Percentiles rank a stretch among this genome's conserved stretches.
Conservation (phyloP, 176 grass and related monocot genomes). For the Zea mays region Zm-B73-REFERENCE-NAM-5.0 NC_050102.1:120431001-120431500, state of each 20-base stretch:
- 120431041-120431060: too few relatives aligned
- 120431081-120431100: neutral
- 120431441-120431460: too few relatives aligned
- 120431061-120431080: too few relatives aligned
- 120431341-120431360: neutral
- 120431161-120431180: neutral
- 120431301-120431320: slow-evolving; percentile 5
- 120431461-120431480: too few relatives aligned
- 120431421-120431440: slow-evolving; percentile 21
- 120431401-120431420: neutral
- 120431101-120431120: neutral
- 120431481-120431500: too few relatives aligned
- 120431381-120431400: neutral
- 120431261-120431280: neutral
- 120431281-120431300: slow-evolving; percentile 12
- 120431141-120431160: neutral
- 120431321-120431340: slow-evolving; percentile 8
- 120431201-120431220: slow-evolving; percentile 37
- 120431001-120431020: too few relatives aligned
- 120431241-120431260: neutral
- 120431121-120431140: neutral
- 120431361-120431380: neutral
- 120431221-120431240: slow-evolving; percentile 7
- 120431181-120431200: neutral
- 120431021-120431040: too few relatives aligned